Evolutionary conservation across 371 early-diverging fungal genomes (phyloP).

Genomic region (Haplosporangium sp.): DNA sequence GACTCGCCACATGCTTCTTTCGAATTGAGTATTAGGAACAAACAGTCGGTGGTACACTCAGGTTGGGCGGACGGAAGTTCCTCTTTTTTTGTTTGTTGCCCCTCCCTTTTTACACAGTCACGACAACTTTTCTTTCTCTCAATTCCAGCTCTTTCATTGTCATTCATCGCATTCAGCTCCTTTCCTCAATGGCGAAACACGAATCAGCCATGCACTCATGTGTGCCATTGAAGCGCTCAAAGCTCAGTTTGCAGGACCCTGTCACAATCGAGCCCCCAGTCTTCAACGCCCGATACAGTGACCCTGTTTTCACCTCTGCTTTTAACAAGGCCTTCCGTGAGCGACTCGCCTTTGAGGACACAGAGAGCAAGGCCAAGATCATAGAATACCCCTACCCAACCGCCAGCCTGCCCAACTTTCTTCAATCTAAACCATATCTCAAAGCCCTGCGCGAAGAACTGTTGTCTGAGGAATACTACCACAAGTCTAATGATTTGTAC

Average conservation of each 20-base stretch:
- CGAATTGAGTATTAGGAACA: no score
- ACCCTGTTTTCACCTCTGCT: slow-evolving; percentile 32
- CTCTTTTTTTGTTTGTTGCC: neutral
- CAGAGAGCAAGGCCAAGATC: slow-evolving; percentile 30
- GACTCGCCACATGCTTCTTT: slow-evolving; percentile 34
- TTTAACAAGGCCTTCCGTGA: slow-evolving; percentile 47
- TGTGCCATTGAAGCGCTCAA: slow-evolving; percentile 29
- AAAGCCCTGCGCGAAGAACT: slow-evolving; percentile 60
- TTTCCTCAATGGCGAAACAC: slow-evolving; percentile 35
- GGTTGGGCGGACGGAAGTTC: no score
- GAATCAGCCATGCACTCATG: slow-evolving; percentile 9
- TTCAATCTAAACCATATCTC: slow-evolving; percentile 57
- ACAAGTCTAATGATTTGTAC: slow-evolving; percentile 75
- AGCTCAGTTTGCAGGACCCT: slow-evolving; percentile 16
- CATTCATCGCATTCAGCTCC: no score
- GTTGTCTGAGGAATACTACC: slow-evolving; percentile 55
- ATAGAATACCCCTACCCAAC: slow-evolving; percentile 58
- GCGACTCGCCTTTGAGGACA: slow-evolving; percentile 34
- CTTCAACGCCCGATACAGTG: slow-evolving; percentile 50
- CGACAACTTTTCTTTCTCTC: neutral
- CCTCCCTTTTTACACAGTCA: neutral
- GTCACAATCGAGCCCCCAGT: slow-evolving; percentile 26
- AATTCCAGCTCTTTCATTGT: slow-evolving; percentile 1
- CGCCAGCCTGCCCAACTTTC: slow-evolving; percentile 58
- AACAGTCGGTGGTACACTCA: no score